These are phyloP conservation scores for Rhizopogon vulgaris DNA, from an alignment of 768 basidiomycete genomes.

Conservation along the genomic window DNA sequence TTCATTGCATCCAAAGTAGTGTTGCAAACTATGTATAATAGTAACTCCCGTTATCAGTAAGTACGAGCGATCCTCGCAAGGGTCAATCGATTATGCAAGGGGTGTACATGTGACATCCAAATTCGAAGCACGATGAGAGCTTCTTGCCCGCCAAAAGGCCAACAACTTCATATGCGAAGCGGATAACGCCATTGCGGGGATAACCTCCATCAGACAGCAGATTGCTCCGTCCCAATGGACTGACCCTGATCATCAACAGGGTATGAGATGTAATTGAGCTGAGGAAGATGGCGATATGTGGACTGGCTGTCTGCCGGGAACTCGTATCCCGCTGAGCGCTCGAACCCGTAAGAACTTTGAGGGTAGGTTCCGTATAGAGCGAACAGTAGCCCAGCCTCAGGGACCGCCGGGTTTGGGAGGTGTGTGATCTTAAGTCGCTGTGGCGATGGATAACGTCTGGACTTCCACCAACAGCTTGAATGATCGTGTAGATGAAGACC, in stretches of 20 bases:
- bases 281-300: too few species aligned
- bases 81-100: background rate
- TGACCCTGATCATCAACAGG: background rate
- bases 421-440: background rate
- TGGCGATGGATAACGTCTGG: slow-evolving; percentile 18
- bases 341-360: too few species aligned
- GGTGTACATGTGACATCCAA: background rate
- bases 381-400: background rate
- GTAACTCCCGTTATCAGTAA: background rate
- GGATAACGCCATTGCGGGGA: too few species aligned
- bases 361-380: too few species aligned
- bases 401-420: background rate
- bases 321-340: too few species aligned
- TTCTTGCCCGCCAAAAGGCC: background rate
- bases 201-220: too few species aligned
- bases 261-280: slow-evolving; percentile 5
- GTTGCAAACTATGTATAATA: background rate
- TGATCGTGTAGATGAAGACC: slow-evolving; percentile 19
- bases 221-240: too few species aligned
- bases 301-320: too few species aligned
- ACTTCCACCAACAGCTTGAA: slow-evolving; percentile 16
- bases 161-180: too few species aligned
- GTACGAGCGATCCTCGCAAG: background rate
- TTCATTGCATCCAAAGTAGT: background rate
- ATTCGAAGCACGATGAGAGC: background rate